Base-by-base conservation (phyloP, 345 rosid species). In the Clarkia xantiana region DNA sequence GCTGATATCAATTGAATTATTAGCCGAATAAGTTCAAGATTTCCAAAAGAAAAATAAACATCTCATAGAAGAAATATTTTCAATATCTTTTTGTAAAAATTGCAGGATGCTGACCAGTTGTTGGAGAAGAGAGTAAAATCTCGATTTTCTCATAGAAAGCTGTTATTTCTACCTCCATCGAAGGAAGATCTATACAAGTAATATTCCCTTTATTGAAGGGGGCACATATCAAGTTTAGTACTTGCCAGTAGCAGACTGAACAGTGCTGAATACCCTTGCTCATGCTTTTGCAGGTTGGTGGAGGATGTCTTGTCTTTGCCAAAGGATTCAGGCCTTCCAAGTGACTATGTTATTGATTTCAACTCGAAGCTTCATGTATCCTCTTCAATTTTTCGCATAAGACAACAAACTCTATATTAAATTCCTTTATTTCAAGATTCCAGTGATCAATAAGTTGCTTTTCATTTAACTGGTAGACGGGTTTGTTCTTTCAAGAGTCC, bases 91-190 rank as follows among this genome's bases (percentile, higher is more conserved):
- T 16, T 44, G 46, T 58, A 20, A 29, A 45, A n/a, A 10, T 29
- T 60, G 58, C 79, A 86, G 98, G 96, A 86, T 66, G 98, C 86
- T 54, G 97, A 90, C 60, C 94, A 90, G 62, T 89, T 90, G 68
- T 67, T 90, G 70, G 96, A 90, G 61, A 90, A 90, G 69, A 71
- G 97, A 71, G 96, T 83, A 58, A 81, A 94, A 63, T 90, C 97
- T 44, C 93, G 96, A 53, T 83, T 90, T 69, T 86, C 97, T 40
- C 93, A 86, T 60, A 75, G 93, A 54, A 83, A 81, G 63, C 60
- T 83, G 2, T 49, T 86, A 64, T 91, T 86, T 80, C 84, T 81
- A 66, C 82, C 94, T 56, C 87, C 85, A 40, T 74, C 87, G 2
- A 69, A 57, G 62, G 84, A 81, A 67, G 86, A 84, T 44, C 34